phyloP scores from a whole-genome alignment of 495 filamentous ascomycete species.

The Podospora pseudopauciseta region DNA sequence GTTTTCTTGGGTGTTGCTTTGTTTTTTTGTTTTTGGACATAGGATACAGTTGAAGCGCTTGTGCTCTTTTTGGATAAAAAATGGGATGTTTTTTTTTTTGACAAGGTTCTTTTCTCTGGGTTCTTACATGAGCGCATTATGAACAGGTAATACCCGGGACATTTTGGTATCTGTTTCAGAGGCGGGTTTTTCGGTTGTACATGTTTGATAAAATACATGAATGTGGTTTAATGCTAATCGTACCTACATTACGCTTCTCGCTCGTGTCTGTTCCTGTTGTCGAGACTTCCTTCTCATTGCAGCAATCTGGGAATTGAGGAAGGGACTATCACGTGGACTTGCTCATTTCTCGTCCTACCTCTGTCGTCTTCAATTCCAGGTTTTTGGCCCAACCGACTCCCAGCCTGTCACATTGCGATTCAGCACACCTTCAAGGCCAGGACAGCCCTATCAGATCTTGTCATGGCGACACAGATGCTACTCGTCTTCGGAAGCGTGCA shows the following conservation, averaged over 20 bases:
- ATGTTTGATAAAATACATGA: neutral
- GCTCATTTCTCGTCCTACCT: no score
- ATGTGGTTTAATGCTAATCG: neutral
- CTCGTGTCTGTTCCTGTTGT: neutral
- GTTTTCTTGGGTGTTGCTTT: neutral
- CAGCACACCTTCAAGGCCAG: neutral
- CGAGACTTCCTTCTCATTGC: neutral
- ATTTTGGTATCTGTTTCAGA: neutral
- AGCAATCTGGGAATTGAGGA: neutral
- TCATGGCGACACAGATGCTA: neutral
- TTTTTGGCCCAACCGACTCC: neutral
- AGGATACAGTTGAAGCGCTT: slow-evolving; percentile 4
- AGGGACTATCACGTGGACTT: no score
- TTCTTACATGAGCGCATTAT: neutral
- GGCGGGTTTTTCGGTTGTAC: neutral
- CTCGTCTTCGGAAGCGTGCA: neutral
- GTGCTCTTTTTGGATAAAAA: slow-evolving; percentile 6
- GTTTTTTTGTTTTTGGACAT: neutral
- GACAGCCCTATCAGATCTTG: neutral
- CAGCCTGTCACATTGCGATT: neutral
- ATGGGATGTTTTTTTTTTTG: neutral
- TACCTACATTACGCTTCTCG: neutral
- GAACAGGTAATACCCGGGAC: slow-evolving; percentile 5
- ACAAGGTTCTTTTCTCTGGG: neutral
- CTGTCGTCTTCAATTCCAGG: no score